phyloP scores from a whole-genome alignment of 768 basidiomycete genomes.

The Phaeotremella fagi region DNA sequence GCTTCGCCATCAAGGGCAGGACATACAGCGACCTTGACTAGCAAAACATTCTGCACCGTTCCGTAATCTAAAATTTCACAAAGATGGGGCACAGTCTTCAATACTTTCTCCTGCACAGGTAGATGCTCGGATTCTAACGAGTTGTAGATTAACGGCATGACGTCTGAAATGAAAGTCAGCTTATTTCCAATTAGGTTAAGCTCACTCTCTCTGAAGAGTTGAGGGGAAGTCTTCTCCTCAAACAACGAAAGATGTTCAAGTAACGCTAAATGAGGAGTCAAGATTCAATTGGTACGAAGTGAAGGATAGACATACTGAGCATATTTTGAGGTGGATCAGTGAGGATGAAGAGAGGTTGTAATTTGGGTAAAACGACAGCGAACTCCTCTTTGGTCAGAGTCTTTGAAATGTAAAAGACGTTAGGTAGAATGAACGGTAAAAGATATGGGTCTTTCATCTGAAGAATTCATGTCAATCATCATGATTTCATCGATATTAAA shows the following conservation, averaged over 20 bases:
- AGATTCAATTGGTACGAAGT: not conserved
- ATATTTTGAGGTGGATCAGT: slow-evolving; percentile 98
- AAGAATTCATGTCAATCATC: not conserved
- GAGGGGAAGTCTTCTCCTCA: slow-evolving; percentile 81
- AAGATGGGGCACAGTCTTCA: slow-evolving; percentile 74
- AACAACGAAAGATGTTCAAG: slow-evolving; percentile 82
- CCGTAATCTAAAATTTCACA: slow-evolving; percentile 94
- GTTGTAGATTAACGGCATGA: slow-evolving; percentile 92
- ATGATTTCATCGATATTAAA: not conserved
- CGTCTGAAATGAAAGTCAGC: slow-evolving; percentile 57
- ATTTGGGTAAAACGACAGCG: slow-evolving; percentile 72
- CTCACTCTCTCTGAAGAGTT: slow-evolving; percentile 78
- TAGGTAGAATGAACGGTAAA: slow-evolving; percentile 90
- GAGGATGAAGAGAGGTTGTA: slow-evolving; percentile 82
- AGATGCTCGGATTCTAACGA: slow-evolving; percentile 94
- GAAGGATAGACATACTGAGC: slow-evolving; percentile 54
- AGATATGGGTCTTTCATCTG: slow-evolving; percentile 77
- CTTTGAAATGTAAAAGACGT: slow-evolving; percentile 83
- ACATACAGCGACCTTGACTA: slow-evolving; percentile 86
- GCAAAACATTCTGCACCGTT: slow-evolving; percentile 82
- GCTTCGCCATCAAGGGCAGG: slow-evolving; percentile 1
- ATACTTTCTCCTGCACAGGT: slow-evolving; percentile 81
- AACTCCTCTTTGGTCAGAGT: slow-evolving; percentile 75
- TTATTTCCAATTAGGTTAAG: no score
- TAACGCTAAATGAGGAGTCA: slow-evolving; percentile 51